These are phyloP conservation scores for Butyriboletus regius DNA, from an alignment of 1,284 basidiomycete genomes.

Conservation along the genomic window DNA sequence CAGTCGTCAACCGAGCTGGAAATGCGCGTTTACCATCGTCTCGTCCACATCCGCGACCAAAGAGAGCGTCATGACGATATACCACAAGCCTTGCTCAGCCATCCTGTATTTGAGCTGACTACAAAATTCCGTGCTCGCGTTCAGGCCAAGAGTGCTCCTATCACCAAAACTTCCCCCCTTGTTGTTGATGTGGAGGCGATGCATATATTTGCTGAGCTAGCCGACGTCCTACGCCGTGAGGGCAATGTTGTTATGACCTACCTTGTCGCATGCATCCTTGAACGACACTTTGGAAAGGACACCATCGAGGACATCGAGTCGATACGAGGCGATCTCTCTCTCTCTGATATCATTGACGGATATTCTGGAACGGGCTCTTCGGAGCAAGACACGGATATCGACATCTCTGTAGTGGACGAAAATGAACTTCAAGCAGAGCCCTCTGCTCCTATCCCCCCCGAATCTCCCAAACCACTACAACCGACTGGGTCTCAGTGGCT, in stretches of 20 bases:
- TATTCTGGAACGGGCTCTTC: constrained; percentile 32
- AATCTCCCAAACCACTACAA: constrained; percentile 16
- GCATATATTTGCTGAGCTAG: constrained; percentile 59
- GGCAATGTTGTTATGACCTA: constrained; percentile 65
- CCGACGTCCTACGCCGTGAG: constrained; percentile 47
- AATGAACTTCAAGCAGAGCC: constrained; percentile 22
- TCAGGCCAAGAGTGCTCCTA: constrained; percentile 73
- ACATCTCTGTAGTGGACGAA: constrained; percentile 22
- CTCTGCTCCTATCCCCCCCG: neutral
- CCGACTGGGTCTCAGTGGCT: constrained; percentile 39
- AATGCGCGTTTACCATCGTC: constrained; percentile 90
- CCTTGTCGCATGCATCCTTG: constrained; percentile 67
- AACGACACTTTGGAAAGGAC: constrained; percentile 63
- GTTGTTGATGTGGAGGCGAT: constrained; percentile 60
- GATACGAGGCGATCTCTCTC: constrained; percentile 55
- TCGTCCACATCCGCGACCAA: constrained; percentile 83
- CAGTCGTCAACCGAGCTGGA: constrained; percentile 82
- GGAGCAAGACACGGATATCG: constrained; percentile 25
- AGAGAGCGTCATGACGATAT: constrained; percentile 75
- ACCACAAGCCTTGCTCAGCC: constrained; percentile 61
- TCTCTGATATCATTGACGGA: constrained; percentile 76
- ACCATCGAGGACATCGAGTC: constrained; percentile 69
- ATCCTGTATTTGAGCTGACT: constrained; percentile 75
- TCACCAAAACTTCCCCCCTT: constrained; percentile 56
- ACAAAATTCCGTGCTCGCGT: constrained; percentile 75